Evolutionary conservation across 371 early-diverging fungal genomes (phyloP).

Genomic region (Rhizopus stolonifer): DNA sequence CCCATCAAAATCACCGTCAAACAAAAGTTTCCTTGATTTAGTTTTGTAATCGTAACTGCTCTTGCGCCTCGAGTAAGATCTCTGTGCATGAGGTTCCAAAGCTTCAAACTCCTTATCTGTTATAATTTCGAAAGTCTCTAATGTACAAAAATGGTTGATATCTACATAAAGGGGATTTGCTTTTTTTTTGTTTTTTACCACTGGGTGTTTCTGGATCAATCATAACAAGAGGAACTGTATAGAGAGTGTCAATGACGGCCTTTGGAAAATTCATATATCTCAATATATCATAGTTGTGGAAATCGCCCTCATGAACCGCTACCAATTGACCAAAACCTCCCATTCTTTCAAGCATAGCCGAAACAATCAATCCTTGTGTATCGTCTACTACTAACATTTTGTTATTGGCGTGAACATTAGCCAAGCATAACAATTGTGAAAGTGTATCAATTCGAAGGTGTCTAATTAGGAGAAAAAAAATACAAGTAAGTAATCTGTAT

Average conservation of each 20-base stretch:
- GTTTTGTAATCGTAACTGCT: conserved; percentile 23
- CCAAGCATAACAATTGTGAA: conserved; percentile 81
- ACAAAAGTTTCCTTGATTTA: conserved; percentile 35
- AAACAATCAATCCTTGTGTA: conserved; percentile 79
- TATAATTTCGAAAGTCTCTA: conserved; percentile 37
- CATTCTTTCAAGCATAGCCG: conserved; percentile 84
- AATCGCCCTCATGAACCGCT: conserved; percentile 77
- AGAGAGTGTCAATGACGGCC: conserved; percentile 51
- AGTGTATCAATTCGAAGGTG: conserved; percentile 90
- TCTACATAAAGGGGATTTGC: neutral
- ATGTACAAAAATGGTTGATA: neutral
- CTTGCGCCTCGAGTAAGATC: conserved; percentile 41
- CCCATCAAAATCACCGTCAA: conserved; percentile 66
- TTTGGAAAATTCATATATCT: conserved; percentile 79
- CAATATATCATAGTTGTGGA: conserved; percentile 72
- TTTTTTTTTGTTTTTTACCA: conserved; percentile 35
- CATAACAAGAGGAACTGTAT: conserved; percentile 70
- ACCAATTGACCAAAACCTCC: conserved; percentile 68
- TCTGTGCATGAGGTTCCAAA: conserved; percentile 27
- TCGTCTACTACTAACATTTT: conserved; percentile 84
- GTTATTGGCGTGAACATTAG: conserved; percentile 75
- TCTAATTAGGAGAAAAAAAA: conserved; percentile 43
- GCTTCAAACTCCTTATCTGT: conserved; percentile 33
- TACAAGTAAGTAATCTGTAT: neutral
- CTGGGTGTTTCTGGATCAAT: conserved; percentile 51